Evolutionary conservation across 75 land plant species (phyloP), one percentile per base, ranked within the genome.

Genomic region (Azolla pinnata): DNA sequence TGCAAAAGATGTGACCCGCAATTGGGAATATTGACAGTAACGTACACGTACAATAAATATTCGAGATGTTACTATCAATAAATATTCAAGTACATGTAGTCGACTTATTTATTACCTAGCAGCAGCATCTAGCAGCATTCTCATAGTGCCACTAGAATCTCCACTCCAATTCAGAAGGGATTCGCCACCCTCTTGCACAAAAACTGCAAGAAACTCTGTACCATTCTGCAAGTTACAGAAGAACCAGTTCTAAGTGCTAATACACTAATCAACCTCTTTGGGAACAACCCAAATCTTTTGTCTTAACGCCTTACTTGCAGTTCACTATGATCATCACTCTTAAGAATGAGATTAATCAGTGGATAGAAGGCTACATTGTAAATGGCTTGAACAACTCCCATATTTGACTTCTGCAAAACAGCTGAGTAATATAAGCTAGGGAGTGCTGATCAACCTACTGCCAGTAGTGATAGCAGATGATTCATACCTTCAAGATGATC

Each of bases 401-500:
- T 33, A 28, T 83, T 79, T 49, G 90, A 77, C 72, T 83, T 83
- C 98, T 88, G 85, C 44, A 61, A 44, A 3, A 34, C 31, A 46
- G 25, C 2, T 21, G 23, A n/a, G n/a, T n/a, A n/a, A n/a, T n/a
- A n/a, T n/a, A n/a, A n/a, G n/a, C n/a, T n/a, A n/a, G n/a, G n/a
- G n/a, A n/a, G n/a, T n/a, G n/a, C n/a, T n/a, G n/a, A n/a, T n/a
- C n/a, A n/a, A n/a, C n/a, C n/a, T n/a, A n/a, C n/a, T n/a, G n/a
- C n/a, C n/a, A n/a, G n/a, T n/a, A n/a, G n/a, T n/a, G n/a, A n/a
- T n/a, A n/a, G n/a, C n/a, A n/a, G n/a, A n/a, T n/a, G n/a, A n/a
- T n/a, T n/a, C n/a, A n/a, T 55, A 81, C 99, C 87, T 88, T 85
- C 48, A 88, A 57, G 44, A 95, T 48, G 87, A 95, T 85, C 2